These are phyloP conservation scores for Acorus calamus DNA, from an alignment of 106 monocot species.

Conservation along the genomic window DNA sequence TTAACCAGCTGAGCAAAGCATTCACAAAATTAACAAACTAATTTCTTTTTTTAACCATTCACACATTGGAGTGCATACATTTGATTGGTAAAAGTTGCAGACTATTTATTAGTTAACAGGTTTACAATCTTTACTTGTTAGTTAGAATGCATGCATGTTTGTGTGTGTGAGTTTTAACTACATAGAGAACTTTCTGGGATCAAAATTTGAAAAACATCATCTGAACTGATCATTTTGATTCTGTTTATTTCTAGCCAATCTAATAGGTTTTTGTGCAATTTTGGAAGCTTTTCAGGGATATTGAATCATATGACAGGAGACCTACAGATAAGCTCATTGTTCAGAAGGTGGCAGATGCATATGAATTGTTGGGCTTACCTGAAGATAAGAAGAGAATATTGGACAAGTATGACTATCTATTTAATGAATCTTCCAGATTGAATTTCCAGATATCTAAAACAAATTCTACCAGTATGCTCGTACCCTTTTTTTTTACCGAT, in stretches of 20 bases:
- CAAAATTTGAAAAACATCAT: too few relatives aligned
- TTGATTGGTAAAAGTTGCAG: too few relatives aligned
- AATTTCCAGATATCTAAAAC: slow-evolving; percentile 22
- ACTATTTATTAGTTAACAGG: too few relatives aligned
- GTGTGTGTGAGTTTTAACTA: too few relatives aligned
- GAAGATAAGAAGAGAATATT: slow-evolving; percentile 60
- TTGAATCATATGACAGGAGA: slow-evolving; percentile 71
- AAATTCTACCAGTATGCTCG: neutral
- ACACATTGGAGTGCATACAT: too few relatives aligned
- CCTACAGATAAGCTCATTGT: slow-evolving; percentile 69
- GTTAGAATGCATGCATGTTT: too few relatives aligned
- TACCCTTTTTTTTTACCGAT: too few relatives aligned
- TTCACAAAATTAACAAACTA: too few relatives aligned
- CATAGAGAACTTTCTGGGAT: too few relatives aligned
- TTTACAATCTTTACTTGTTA: too few relatives aligned
- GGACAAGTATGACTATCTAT: slow-evolving; percentile 59
- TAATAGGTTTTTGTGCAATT: neutral
- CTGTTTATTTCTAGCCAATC: neutral
- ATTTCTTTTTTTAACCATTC: too few relatives aligned
- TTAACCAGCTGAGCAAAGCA: too few relatives aligned
- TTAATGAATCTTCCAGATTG: slow-evolving; percentile 15
- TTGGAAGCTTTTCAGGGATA: slow-evolving; percentile 62
- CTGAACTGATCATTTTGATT: neutral
- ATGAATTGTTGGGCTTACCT: slow-evolving; percentile 57
- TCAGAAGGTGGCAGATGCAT: slow-evolving; percentile 90